Percentiles rank a stretch among this genome's conserved stretches.
These are phyloP conservation scores for Acidiella bohemica DNA, from an alignment of 495 filamentous ascomycete species.

Conservation along the genomic window DNA sequence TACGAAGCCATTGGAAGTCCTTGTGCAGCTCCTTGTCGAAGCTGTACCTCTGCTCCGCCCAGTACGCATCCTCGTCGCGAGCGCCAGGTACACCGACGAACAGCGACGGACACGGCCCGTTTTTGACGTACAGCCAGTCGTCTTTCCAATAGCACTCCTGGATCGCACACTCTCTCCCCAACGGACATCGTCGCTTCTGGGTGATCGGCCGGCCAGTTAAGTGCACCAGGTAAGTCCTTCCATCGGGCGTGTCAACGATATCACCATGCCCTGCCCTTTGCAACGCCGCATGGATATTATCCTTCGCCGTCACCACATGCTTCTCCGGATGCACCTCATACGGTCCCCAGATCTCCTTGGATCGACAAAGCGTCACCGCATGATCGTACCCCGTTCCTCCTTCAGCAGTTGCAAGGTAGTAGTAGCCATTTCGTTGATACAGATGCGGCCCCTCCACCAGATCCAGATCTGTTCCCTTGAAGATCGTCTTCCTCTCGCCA, in stretches of 20 bases:
- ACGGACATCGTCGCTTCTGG: conserved; percentile 39
- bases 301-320: conserved; percentile 2
- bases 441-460: conserved; percentile 51
- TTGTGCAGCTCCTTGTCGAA: conserved; percentile 26
- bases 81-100: conserved; percentile 37
- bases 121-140: conserved; percentile 45
- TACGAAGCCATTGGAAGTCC: conserved; percentile 5
- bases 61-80: conserved; percentile 38
- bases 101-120: conserved; percentile 40
- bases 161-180: conserved; percentile 42
- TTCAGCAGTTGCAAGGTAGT: conserved; percentile 47
- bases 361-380: conserved; percentile 39
- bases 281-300: conserved; percentile 24
- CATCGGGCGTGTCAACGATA: conserved; percentile 43
- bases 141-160: conserved; percentile 42
- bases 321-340: conserved; percentile 31
- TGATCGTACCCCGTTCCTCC: conserved; percentile 50
- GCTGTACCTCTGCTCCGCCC: conserved; percentile 37
- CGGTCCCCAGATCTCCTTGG: conserved; percentile 42
- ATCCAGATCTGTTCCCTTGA: conserved; percentile 39
- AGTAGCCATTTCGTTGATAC: conserved; percentile 42
- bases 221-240: conserved; percentile 43
- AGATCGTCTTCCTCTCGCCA: conserved; percentile 35
- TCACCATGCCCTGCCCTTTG: conserved; percentile 47
- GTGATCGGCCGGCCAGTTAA: conserved; percentile 40